Conservation (phyloP, 352 stramenopile genomes). For the Globisporangium nagaii region DNA sequence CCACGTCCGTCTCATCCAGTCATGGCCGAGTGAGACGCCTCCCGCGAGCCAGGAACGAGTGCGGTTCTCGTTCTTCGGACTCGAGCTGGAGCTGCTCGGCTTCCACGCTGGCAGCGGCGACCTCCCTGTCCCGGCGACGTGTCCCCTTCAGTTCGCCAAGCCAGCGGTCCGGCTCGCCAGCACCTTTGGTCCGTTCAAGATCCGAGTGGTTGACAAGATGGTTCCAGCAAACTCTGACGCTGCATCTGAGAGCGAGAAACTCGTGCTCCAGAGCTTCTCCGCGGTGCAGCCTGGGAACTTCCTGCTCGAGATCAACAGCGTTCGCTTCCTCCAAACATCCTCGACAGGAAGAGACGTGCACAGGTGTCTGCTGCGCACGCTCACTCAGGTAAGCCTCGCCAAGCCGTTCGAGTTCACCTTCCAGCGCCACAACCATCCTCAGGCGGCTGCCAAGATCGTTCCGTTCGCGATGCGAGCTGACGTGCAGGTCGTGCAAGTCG, state of each 20-base stretch:
- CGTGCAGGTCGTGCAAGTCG: constrained; percentile 44
- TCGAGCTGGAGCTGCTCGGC: constrained; percentile 38
- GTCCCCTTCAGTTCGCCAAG: neutral
- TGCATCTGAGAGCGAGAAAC: constrained; percentile 12
- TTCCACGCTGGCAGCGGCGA: neutral
- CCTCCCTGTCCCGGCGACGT: neutral
- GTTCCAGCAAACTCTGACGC: neutral
- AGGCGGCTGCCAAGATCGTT: constrained; percentile 44
- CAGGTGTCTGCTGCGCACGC: constrained; percentile 19
- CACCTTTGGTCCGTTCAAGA: constrained; percentile 24
- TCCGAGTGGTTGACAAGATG: constrained; percentile 27
- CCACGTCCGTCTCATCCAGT: constrained; percentile 30
- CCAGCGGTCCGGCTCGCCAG: neutral
- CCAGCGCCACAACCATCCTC: constrained; percentile 46
- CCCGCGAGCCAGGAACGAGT: neutral
- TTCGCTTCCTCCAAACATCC: constrained; percentile 25
- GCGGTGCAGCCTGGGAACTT: constrained; percentile 37
- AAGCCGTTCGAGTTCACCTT: constrained; percentile 44
- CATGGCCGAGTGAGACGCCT: constrained; percentile 9
- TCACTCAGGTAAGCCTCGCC: constrained; percentile 26
- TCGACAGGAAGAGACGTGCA: constrained; percentile 26
- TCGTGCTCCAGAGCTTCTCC: constrained; percentile 27
- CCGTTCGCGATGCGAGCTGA: constrained; percentile 51
- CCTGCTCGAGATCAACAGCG: constrained; percentile 41
- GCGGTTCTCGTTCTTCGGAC: constrained; percentile 30